Evolutionary conservation across 2,329 filamentous ascomycete genomes (phyloP).

Genomic region (Monosporascus ibericus): DNA sequence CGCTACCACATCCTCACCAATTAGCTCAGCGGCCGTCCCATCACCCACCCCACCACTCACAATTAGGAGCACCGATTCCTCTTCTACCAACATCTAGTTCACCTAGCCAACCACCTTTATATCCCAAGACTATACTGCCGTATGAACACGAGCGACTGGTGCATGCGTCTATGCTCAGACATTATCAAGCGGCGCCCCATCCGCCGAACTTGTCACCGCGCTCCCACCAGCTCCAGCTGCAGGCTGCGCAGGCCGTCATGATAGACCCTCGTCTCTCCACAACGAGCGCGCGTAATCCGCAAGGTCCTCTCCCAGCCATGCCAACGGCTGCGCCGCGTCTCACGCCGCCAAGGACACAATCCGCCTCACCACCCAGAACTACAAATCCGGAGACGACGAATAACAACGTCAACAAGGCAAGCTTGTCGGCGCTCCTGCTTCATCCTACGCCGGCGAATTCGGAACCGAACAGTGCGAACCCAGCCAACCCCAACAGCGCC

Average conservation of each 20-base stretch:
- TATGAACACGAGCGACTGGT: conserved; percentile 21
- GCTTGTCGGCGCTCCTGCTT: conserved; percentile 42
- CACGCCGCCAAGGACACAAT: conserved; percentile 41
- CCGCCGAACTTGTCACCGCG: conserved; percentile 30
- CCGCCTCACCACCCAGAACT: conserved; percentile 42
- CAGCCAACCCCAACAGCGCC: conserved; percentile 34
- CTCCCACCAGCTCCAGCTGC: conserved; percentile 37
- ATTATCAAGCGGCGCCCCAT: conserved; percentile 26
- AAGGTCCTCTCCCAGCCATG: conserved; percentile 40
- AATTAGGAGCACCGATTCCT: conserved; percentile 12
- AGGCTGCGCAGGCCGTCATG: conserved; percentile 35
- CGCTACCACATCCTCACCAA: conserved; percentile 11
- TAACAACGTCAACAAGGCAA: conserved; percentile 33
- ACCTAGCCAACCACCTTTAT: conserved; percentile 13
- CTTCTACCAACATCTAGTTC: conserved; percentile 12
- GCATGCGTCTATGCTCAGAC: conserved; percentile 8
- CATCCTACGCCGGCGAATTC: conserved; percentile 43
- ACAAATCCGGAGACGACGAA: conserved; percentile 28
- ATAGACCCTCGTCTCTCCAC: conserved; percentile 31
- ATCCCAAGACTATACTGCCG: conserved; percentile 13
- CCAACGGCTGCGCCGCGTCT: conserved; percentile 20
- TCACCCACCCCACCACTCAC: conserved; percentile 14
- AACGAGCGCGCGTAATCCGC: conserved; percentile 30
- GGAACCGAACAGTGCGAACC: conserved; percentile 39
- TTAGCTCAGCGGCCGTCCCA: conserved; percentile 9